phyloP scores from a whole-genome alignment of 2,329 filamentous ascomycete genomes.

The Pezicula carpinea region DNA sequence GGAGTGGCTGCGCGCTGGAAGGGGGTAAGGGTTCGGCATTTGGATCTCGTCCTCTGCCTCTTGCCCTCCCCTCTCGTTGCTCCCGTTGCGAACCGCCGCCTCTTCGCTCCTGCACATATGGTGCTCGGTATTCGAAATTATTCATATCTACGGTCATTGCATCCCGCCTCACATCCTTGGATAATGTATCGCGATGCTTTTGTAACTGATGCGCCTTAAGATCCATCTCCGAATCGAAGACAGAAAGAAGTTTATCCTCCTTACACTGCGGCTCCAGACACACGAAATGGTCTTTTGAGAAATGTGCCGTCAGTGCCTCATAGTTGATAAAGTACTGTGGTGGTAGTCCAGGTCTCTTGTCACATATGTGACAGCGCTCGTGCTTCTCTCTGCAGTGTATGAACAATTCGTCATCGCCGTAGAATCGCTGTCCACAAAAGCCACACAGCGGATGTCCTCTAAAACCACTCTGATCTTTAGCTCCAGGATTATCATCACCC shows the following conservation, averaged over 20 bases:
- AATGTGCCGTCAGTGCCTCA: slow-evolving; percentile 79
- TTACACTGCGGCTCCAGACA: slow-evolving; percentile 83
- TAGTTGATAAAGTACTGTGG: slow-evolving; percentile 94
- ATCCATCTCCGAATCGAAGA: slow-evolving; percentile 93
- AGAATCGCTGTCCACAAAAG: slow-evolving; percentile 89
- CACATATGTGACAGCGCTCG: slow-evolving; percentile 92
- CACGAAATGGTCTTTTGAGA: slow-evolving; percentile 79
- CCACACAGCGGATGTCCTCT: slow-evolving; percentile 91
- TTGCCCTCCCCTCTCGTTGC: slow-evolving; percentile 35
- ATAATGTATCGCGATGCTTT: slow-evolving; percentile 72
- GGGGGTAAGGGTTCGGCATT: slow-evolving; percentile 75
- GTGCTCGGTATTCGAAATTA: slow-evolving; percentile 71
- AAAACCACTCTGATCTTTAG: slow-evolving; percentile 90
- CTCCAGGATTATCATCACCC: slow-evolving; percentile 86
- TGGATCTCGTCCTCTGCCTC: slow-evolving; percentile 74
- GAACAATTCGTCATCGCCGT: slow-evolving; percentile 92
- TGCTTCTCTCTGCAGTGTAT: slow-evolving; percentile 91
- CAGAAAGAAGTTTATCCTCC: slow-evolving; percentile 89
- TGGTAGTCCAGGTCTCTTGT: slow-evolving; percentile 47
- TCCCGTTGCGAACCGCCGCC: slow-evolving; percentile 40
- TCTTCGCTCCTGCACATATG: slow-evolving; percentile 57
- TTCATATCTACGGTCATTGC: slow-evolving; percentile 83
- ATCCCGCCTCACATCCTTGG: slow-evolving; percentile 80
- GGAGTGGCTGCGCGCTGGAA: slow-evolving; percentile 73
- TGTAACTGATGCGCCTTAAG: slow-evolving; percentile 89